Percentiles rank a stretch among this genome's conserved stretches.
Evolutionary conservation across 768 basidiomycete genomes (phyloP).

Genomic region (Russula dissimulans): DNA sequence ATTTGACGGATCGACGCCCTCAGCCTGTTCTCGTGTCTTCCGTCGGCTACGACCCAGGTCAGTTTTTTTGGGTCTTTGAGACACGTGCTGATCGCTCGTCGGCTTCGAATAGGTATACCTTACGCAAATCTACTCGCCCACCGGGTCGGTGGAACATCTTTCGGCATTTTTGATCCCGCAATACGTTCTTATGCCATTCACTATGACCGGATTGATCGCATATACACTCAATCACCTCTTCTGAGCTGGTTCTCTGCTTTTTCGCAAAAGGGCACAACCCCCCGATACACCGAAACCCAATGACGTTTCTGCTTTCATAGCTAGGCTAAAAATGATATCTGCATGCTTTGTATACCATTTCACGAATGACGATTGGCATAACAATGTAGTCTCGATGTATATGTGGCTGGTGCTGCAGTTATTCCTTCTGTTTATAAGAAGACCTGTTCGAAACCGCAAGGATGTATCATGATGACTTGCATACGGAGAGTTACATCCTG

Average conservation of each 20-base stretch:
- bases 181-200: constrained; percentile 17
- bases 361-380: too few species aligned
- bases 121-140: constrained; percentile 59
- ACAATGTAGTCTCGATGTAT: too few species aligned
- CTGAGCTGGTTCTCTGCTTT: neutral
- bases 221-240: constrained; percentile 18
- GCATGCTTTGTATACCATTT: too few species aligned
- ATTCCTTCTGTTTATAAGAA: too few species aligned
- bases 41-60: constrained; percentile 16
- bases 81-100: neutral
- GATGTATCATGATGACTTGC: too few species aligned
- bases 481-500: too few species aligned
- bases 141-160: constrained; percentile 53
- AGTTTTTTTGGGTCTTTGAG: neutral
- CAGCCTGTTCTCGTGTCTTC: constrained; percentile 18
- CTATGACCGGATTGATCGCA: constrained; percentile 13
- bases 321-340: too few species aligned
- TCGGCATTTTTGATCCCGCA: constrained; percentile 55
- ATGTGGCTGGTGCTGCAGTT: too few species aligned
- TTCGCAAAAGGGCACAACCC: too few species aligned
- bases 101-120: constrained; percentile 39
- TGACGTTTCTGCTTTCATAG: too few species aligned
- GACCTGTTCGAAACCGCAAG: too few species aligned
- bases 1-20: constrained; percentile 42
- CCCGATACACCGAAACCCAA: too few species aligned